phyloP scores from a whole-genome alignment of 148 eudicot species.

The Silene latifolia region DNA sequence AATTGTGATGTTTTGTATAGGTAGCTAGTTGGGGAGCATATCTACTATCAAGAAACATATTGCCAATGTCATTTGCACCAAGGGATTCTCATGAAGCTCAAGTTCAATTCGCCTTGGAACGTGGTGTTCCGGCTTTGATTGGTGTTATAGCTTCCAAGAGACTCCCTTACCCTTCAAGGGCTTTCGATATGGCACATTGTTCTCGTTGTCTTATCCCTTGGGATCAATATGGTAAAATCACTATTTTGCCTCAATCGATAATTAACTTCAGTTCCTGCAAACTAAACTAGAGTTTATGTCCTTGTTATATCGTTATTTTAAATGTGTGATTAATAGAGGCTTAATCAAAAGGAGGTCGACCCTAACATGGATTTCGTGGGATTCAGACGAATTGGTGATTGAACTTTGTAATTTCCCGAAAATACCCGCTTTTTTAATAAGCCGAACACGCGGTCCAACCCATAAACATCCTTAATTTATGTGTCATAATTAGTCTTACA shows the following conservation, averaged over 20 bases:
- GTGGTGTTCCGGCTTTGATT: constrained; percentile 73
- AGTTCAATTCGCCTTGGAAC: constrained; percentile 73
- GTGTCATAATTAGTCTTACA: too few relatives aligned
- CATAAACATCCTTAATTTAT: too few relatives aligned
- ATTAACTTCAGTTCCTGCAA: not conserved
- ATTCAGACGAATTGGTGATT: too few relatives aligned
- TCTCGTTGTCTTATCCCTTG: constrained; percentile 91
- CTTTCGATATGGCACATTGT: constrained; percentile 88
- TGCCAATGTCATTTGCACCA: constrained; percentile 80
- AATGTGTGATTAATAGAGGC: too few relatives aligned
- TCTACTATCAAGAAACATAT: constrained; percentile 50
- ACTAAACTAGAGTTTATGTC: not conserved
- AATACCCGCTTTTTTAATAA: not conserved
- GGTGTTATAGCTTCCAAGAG: constrained; percentile 58
- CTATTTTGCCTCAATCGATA: not conserved
- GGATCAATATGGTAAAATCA: constrained; percentile 60
- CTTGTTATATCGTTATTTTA: not conserved
- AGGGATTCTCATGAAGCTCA: constrained; percentile 76
- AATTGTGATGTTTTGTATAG: constrained; percentile 1
- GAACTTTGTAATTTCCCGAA: not conserved
- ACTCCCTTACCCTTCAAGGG: constrained; percentile 77
- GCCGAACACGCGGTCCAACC: too few relatives aligned
- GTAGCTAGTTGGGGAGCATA: constrained; percentile 85
- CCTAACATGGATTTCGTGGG: not conserved
- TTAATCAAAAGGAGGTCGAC: not conserved